Percentiles rank a stretch among this genome's conserved stretches.
These are phyloP conservation scores for Globisporangium paddicum DNA, from an alignment of 352 stramenopile genomes.

Conservation along the genomic window DNA sequence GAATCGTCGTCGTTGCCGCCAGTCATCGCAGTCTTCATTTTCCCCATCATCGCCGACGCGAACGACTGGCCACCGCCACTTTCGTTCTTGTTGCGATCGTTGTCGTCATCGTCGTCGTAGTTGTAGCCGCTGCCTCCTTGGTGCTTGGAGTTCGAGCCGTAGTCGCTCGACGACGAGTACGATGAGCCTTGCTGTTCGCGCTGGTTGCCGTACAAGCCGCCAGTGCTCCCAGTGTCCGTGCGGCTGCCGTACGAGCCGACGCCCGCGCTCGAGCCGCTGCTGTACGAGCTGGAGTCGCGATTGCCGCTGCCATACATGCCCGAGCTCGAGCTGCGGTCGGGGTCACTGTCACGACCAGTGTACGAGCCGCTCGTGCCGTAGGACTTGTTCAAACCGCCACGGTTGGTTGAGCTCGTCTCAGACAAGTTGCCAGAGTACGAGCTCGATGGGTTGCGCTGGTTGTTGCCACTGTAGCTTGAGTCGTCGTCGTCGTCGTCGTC, in stretches of 20 bases:
- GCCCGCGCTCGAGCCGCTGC: neutral
- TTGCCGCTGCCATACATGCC: neutral
- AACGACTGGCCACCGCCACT: neutral
- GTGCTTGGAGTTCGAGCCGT: neutral
- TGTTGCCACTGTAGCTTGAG: no score
- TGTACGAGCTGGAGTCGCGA: neutral
- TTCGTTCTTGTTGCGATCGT: no score
- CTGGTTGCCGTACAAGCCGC: neutral
- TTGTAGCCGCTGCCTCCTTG: neutral
- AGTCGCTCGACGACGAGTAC: neutral
- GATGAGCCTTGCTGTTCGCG: neutral
- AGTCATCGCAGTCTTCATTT: conserved; percentile 4
- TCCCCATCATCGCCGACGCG: conserved; percentile 2
- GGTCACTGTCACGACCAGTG: no score
- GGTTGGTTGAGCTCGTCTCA: no score
- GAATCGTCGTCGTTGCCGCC: neutral
- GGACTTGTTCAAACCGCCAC: no score
- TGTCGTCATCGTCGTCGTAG: conserved; percentile 1
- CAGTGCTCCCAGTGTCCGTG: no score
- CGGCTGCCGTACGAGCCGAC: no score
- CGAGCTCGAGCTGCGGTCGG: no score
- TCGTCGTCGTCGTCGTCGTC: no score
- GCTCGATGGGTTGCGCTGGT: no score
- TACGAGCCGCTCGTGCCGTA: no score
- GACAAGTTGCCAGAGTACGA: no score